These are phyloP conservation scores for Gloeostereum incarnatum DNA, from an alignment of 768 basidiomycete species.

Conservation along the genomic window DNA sequence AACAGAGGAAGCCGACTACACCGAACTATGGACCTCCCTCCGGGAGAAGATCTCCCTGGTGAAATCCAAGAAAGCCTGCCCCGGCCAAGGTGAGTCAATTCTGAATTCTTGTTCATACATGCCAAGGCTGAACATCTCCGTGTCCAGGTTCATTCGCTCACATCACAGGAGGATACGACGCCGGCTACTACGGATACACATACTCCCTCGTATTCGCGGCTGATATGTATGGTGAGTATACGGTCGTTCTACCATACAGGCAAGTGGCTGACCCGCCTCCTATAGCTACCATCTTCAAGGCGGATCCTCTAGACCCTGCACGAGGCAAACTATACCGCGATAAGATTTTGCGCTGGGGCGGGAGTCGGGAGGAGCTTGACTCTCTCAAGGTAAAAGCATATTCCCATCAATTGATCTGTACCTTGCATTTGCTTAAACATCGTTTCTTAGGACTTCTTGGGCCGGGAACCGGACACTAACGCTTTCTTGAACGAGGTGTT, in stretches of 20 bases:
- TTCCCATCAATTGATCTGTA: not conserved
- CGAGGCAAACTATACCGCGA: conserved; percentile 65
- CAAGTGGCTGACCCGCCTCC: not conserved
- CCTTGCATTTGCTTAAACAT: conserved; percentile 1
- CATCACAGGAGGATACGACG: conserved; percentile 67
- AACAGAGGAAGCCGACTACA: conserved; percentile 59
- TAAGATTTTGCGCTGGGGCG: conserved; percentile 66
- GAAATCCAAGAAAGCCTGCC: conserved; percentile 44
- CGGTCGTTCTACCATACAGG: not conserved
- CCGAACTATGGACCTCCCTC: conserved; percentile 69
- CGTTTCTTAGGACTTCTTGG: conserved; percentile 58
- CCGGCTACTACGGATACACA: conserved; percentile 66
- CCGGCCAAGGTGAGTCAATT: conserved; percentile 49
- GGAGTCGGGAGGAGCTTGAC: conserved; percentile 71
- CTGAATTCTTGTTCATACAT: not conserved
- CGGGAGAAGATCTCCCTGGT: conserved; percentile 65
- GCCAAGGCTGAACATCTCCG: not conserved
- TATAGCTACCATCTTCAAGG: conserved; percentile 67
- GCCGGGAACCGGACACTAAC: conserved; percentile 62
- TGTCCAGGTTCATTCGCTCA: conserved; percentile 57
- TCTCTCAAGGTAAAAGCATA: conserved; percentile 51
- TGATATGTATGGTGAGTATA: conserved; percentile 41
- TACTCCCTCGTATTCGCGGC: conserved; percentile 63
- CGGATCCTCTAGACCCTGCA: conserved; percentile 61
- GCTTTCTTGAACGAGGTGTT: conserved; percentile 68